These are phyloP conservation scores for Galerina marginata DNA, from an alignment of 768 basidiomycete species.

Conservation along the genomic window DNA sequence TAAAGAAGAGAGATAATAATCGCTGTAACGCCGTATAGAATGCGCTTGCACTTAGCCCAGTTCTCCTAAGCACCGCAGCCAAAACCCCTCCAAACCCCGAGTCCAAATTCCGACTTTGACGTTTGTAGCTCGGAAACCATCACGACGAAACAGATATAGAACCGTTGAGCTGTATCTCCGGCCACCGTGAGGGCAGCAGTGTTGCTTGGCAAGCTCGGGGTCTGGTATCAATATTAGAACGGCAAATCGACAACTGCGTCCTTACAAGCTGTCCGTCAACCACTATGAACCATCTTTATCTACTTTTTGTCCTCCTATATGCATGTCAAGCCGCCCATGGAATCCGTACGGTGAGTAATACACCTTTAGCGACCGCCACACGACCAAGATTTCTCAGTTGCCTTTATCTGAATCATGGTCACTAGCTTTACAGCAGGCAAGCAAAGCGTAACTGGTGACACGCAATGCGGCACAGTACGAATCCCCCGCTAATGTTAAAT, in stretches of 20 bases:
- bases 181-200: too few relatives aligned
- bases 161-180: too few relatives aligned
- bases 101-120: too few relatives aligned
- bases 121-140: too few relatives aligned
- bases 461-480: constrained; percentile 35
- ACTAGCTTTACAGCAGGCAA: constrained; percentile 6
- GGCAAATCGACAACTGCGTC: background rate
- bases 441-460: constrained; percentile 32
- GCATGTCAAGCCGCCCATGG: background rate
- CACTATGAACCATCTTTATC: constrained; percentile 9
- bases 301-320: constrained; percentile 8
- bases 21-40: too few relatives aligned
- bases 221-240: background rate
- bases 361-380: too few relatives aligned
- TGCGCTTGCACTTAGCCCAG: too few relatives aligned
- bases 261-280: background rate
- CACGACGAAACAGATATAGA: too few relatives aligned
- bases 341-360: background rate
- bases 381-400: background rate
- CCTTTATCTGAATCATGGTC: too few relatives aligned
- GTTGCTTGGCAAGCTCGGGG: background rate
- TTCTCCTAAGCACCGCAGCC: too few relatives aligned
- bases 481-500: background rate
- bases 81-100: too few relatives aligned
- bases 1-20: too few relatives aligned